Base-by-base conservation (phyloP, 2,329 filamentous ascomycete genomes). In the Kalaharituber pfeilii region DNA sequence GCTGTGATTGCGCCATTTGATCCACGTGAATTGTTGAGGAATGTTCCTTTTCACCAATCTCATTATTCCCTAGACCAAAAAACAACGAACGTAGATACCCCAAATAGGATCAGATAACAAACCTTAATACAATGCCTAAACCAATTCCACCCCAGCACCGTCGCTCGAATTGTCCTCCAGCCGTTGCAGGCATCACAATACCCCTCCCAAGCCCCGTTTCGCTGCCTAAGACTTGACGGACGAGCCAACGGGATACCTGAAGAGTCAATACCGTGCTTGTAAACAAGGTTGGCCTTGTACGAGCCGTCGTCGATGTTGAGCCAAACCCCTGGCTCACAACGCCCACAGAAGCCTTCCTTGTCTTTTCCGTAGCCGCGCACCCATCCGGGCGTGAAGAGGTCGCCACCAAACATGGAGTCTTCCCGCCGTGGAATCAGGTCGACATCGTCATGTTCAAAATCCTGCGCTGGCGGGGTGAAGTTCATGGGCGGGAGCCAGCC, bases 121-220 rank as follows among this genome's bases (percentile, higher is more conserved):
- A 42, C 33, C 33, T 18, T 42, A 25, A 13, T 2, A 2, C 6
- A n/a, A 20, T 28, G 20, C 28, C 29, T 6, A 20, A 18, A 28
- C 45, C 25, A 15, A 44, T 44, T 5, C 51, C 51, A 20, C 24
- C 29, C 13, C 56, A 20, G n/a, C 61, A 45, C 5, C 61, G 51
- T 7, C 57, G 25, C 53, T 56, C 52, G 7, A 57, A 44, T 15
- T 36, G 11, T 1, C 60, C 47, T 24, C 62, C 62, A 50, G 42
- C 30, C 11, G 9, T 28, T 1, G 59, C 42, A 24, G 56, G 53
- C 13, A 44, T 53, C 45, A 55, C 56, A 11, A 61, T 42, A n/a
- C 52, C 47, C 33, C 29, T 62, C 5, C 47, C 59, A 53, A 54
- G 53, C 7, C 18, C 1, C 3, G 53, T 53, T 18, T 15, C 20